Conservation (phyloP, 208 protist genomes). For the Ichthyophonus hoferi region DNA sequence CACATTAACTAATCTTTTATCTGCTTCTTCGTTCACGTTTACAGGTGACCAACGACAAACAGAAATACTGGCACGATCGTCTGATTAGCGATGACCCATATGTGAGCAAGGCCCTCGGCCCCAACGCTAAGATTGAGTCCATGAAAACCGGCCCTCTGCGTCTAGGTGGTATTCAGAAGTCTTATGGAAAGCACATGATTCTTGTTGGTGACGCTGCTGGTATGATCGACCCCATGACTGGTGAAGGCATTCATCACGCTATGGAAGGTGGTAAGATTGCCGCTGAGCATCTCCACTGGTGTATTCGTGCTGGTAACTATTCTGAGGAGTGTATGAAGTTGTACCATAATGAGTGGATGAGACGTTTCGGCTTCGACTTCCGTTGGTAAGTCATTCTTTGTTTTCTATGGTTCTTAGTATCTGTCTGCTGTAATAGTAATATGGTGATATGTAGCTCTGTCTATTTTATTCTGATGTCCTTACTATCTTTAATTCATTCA, state of each 20-base stretch:
- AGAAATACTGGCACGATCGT: slow-evolving; percentile 53
- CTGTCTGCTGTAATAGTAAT: too few species aligned
- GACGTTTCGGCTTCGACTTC: slow-evolving; percentile 57
- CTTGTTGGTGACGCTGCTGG: slow-evolving; percentile 62
- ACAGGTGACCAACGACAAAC: slow-evolving; percentile 52
- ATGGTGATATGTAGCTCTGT: too few species aligned
- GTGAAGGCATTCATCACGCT: slow-evolving; percentile 63
- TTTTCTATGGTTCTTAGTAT: too few species aligned
- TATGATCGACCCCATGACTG: slow-evolving; percentile 63
- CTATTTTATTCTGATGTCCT: too few species aligned
- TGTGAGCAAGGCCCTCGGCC: slow-evolving; percentile 52
- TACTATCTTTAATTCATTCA: too few species aligned
- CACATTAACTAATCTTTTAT: too few species aligned
- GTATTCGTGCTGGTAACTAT: slow-evolving; percentile 52
- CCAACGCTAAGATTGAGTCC: slow-evolving; percentile 57
- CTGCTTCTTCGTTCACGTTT: background rate
- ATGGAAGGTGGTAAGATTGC: slow-evolving; percentile 59
- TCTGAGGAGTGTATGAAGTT: slow-evolving; percentile 42
- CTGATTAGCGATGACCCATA: slow-evolving; percentile 54
- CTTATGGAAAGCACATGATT: slow-evolving; percentile 50
- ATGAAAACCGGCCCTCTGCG: slow-evolving; percentile 59
- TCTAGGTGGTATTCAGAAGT: slow-evolving; percentile 50
- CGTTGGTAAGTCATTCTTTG: slow-evolving; percentile 24
- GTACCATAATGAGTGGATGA: slow-evolving; percentile 59
- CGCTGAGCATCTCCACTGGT: slow-evolving; percentile 48